Evolutionary conservation across 208 protist species (phyloP).

Genomic region (Acanthamoeba polyphaga): DNA sequence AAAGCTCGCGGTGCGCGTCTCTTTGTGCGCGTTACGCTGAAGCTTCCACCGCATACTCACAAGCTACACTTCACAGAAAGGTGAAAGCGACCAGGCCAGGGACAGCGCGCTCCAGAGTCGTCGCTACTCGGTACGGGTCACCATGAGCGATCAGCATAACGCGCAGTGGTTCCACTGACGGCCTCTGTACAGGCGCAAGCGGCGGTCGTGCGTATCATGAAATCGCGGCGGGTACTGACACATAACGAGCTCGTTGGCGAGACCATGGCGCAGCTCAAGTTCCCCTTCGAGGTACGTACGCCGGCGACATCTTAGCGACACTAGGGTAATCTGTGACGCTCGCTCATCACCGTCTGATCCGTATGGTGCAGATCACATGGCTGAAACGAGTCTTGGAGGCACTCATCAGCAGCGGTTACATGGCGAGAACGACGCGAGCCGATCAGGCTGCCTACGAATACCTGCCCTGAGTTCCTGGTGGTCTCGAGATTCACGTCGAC

Average conservation of each 20-base stretch:
- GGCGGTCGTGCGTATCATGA: neutral
- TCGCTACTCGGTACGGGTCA: neutral
- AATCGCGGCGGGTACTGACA: neutral
- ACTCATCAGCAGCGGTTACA: neutral
- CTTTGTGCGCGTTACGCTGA: neutral
- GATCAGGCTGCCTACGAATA: neutral
- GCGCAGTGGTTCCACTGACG: neutral
- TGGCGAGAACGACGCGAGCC: neutral
- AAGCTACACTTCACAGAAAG: neutral
- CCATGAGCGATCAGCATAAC: neutral
- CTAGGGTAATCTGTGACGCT: neutral
- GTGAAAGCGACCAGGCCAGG: neutral
- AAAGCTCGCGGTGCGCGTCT: neutral
- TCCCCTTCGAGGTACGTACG: neutral
- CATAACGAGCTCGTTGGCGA: neutral
- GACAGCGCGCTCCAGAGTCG: neutral
- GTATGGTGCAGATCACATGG: neutral
- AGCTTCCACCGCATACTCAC: too few relatives aligned
- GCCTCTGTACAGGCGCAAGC: neutral
- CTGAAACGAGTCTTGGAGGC: neutral
- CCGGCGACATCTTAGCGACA: neutral
- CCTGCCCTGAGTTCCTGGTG: neutral
- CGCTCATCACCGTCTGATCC: neutral
- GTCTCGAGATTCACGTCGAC: too few relatives aligned
- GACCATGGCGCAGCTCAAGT: constrained; percentile 5